Base-by-base conservation (phyloP, 371 early-diverging fungal genomes). In the Circinella minor region DNA sequence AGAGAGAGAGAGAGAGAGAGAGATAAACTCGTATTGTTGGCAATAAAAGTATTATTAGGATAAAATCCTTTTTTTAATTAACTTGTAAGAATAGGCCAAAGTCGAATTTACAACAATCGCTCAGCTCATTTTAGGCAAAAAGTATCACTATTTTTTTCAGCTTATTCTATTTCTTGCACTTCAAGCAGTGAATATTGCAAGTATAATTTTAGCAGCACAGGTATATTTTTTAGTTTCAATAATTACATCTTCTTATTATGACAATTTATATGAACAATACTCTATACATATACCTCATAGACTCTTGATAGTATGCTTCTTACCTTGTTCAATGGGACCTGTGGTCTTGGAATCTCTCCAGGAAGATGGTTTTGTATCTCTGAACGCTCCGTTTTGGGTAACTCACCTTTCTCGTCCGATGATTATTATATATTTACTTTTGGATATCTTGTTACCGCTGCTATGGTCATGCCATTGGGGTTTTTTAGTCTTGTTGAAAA, bases 161-260 rank as follows among this genome's bases (percentile, higher is more conserved):
- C 15, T 86, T 14, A 68, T 84, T 48, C 74, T 89, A 13, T 89
- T 79, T 60, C 70, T 89, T 36, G 78, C 90, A 15, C 75, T 90
- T 65, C 88, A 90, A 71, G 82, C 89, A 2, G 82, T 87, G 66
- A 88, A 86, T 62, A 75, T 90, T 10, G 82, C 89, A 1, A 87
- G 88, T 38, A 90, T 90, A 54, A 84, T 89, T n/a, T 66, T 88
- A 36, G 86, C 89, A 39, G 76, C 87, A 4, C 90, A 90, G 76
- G 83, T 87, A 68, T 27, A 1, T 27, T 27, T 27, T 2, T 27
- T 27, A 27, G 27, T 27, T 27, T 27, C 27, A 27, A 27, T 27
- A 27, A 27, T 27, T 27, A 27, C 27, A 27, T 27, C 27, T 27
- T 27, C 27, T 2, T 27, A 27, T 27, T 27, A 27, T 27, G 27